Evolutionary conservation across 345 rosid genomes (phyloP).

Genomic region (Eucalyptus leucophloia): DNA sequence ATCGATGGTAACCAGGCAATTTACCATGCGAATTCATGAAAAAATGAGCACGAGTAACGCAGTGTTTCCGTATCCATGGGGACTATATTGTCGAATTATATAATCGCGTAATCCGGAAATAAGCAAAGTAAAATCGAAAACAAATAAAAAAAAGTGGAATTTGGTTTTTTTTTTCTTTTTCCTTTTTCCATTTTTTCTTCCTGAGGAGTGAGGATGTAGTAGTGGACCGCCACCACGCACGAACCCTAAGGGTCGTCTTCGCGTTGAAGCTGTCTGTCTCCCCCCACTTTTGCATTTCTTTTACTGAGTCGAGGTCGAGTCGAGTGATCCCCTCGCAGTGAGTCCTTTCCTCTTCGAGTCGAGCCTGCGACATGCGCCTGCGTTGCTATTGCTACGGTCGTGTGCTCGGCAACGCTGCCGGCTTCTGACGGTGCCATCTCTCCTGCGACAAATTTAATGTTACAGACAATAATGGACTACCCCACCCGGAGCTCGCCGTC

Average conservation of each 20-base stretch:
- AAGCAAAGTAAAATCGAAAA: neutral
- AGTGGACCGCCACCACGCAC: neutral
- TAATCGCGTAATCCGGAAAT: neutral
- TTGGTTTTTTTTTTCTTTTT: neutral
- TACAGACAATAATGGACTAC: constrained; percentile 6
- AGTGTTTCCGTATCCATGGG: neutral
- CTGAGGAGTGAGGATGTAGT: neutral
- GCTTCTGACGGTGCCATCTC: constrained; percentile 42
- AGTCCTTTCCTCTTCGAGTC: neutral
- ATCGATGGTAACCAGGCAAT: neutral
- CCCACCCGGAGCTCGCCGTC: constrained; percentile 18
- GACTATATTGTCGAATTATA: neutral
- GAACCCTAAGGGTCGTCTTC: neutral
- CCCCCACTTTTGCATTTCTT: neutral
- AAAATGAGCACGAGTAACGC: neutral
- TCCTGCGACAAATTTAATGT: constrained; percentile 36
- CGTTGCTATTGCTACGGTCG: neutral
- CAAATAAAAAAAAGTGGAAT: neutral
- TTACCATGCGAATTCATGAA: neutral
- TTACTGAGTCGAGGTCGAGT: neutral
- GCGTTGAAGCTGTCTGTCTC: too few species aligned
- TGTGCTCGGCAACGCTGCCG: neutral
- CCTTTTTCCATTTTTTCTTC: neutral
- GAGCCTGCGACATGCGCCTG: neutral
- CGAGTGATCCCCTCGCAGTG: neutral